Conservation (phyloP, 345 rosid genomes). For the Eucalyptus marginata region DNA sequence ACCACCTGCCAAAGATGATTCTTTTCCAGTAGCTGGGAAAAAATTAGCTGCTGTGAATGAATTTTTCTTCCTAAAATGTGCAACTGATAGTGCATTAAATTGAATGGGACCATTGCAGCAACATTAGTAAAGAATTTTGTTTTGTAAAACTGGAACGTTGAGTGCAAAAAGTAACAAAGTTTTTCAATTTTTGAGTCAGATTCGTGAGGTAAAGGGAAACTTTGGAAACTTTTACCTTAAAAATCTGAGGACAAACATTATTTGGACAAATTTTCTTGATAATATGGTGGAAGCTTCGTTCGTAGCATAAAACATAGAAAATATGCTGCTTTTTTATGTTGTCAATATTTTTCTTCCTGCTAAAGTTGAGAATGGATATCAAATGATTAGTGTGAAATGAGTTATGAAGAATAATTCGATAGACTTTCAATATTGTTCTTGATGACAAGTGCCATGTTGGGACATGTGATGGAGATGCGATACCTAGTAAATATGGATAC, state of each 20-base stretch:
- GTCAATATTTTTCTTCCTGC: background rate
- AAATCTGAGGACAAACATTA: background rate
- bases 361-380: background rate
- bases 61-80: background rate
- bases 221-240: background rate
- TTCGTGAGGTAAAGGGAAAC: background rate
- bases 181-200: background rate
- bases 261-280: background rate
- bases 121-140: background rate
- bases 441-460: background rate
- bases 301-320: background rate
- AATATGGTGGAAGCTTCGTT: background rate
- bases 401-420: background rate
- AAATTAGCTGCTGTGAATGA: background rate
- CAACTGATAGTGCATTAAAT: background rate
- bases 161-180: background rate
- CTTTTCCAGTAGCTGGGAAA: background rate
- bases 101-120: background rate
- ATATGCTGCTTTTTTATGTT: background rate
- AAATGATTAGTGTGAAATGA: background rate
- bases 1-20: background rate
- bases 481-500: background rate
- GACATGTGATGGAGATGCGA: background rate
- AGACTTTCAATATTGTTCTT: background rate
- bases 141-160: background rate